Conservation (phyloP, 2,329 filamentous ascomycete species). For the Scytalidium lignicola region DNA sequence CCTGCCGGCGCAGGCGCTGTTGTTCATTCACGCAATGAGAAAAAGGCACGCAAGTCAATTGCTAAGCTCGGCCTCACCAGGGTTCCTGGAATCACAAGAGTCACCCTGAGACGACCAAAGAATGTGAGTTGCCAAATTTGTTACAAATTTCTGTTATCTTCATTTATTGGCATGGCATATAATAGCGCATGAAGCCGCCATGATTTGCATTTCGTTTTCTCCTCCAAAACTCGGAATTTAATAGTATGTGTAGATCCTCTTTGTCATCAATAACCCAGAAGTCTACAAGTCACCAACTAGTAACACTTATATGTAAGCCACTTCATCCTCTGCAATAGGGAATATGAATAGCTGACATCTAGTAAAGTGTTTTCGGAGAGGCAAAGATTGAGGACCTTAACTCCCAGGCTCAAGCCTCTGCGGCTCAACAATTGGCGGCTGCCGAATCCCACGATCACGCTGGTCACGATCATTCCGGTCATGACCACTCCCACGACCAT, state of each 20-base stretch:
- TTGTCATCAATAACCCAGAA: conserved; percentile 99
- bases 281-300: conserved; percentile 99
- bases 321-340: not conserved
- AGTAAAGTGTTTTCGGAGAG: conserved; percentile 94
- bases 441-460: conserved; percentile 49
- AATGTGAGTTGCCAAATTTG: conserved; percentile 66
- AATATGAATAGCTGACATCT: conserved; percentile 8
- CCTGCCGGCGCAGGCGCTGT: conserved; percentile 84
- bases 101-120: conserved; percentile 96
- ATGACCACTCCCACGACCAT: conserved; percentile 70
- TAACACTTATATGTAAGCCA: conserved; percentile 98
- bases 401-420: conserved; percentile 93
- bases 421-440: conserved; percentile 88
- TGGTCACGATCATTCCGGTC: conserved; percentile 50
- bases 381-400: conserved; percentile 99
- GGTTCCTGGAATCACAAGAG: conserved; percentile 94
- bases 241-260: conserved; percentile 68
- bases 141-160: no score
- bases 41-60: conserved; percentile 99
- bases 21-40: conserved; percentile 98
- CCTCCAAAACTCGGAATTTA: not conserved
- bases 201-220: not conserved
- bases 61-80: conserved; percentile 97
- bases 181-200: not conserved
- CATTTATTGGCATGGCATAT: no score